phyloP scores from a whole-genome alignment of 2,329 filamentous ascomycete species.

The Hypoxylon sp. region DNA sequence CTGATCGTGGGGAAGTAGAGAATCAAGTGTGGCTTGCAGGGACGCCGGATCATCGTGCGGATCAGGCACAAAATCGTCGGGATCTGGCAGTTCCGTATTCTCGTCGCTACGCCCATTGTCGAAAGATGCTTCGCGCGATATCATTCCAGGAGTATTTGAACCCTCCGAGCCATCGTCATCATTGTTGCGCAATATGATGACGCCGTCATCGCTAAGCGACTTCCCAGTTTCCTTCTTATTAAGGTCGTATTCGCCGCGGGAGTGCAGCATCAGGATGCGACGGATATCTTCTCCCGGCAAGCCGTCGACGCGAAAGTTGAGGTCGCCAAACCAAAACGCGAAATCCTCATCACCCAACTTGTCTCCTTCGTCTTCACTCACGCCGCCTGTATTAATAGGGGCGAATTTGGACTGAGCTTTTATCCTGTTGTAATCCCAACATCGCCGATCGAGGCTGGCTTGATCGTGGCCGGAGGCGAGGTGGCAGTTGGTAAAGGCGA shows the following conservation, averaged over 20 bases:
- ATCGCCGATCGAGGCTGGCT: constrained; percentile 78
- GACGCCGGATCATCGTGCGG: constrained; percentile 82
- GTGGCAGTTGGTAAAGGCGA: constrained; percentile 93
- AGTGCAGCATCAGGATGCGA: constrained; percentile 81
- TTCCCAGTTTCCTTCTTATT: constrained; percentile 51
- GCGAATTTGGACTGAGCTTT: constrained; percentile 78
- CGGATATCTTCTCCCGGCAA: constrained; percentile 91
- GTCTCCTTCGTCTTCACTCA: constrained; percentile 70
- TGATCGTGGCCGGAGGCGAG: constrained; percentile 86
- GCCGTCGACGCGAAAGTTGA: constrained; percentile 91
- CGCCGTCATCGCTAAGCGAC: constrained; percentile 56
- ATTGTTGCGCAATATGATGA: constrained; percentile 60
- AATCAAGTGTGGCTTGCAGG: constrained; percentile 86
- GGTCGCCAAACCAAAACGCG: constrained; percentile 93
- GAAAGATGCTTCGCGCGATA: constrained; percentile 46
- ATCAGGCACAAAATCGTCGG: constrained; percentile 72
- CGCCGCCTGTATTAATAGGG: constrained; percentile 71
- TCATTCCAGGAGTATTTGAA: constrained; percentile 43
- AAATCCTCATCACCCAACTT: constrained; percentile 90
- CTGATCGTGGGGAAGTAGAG: constrained; percentile 89
- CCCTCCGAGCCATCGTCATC: constrained; percentile 55
- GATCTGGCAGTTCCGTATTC: constrained; percentile 60
- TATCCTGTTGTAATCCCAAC: constrained; percentile 89
- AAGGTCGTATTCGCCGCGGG: constrained; percentile 76
- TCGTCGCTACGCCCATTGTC: constrained; percentile 44